Evolutionary conservation across 2,329 filamentous ascomycete genomes (phyloP), one percentile per base, ranked within the genome.

Genomic region (Epichloe hybrida): DNA sequence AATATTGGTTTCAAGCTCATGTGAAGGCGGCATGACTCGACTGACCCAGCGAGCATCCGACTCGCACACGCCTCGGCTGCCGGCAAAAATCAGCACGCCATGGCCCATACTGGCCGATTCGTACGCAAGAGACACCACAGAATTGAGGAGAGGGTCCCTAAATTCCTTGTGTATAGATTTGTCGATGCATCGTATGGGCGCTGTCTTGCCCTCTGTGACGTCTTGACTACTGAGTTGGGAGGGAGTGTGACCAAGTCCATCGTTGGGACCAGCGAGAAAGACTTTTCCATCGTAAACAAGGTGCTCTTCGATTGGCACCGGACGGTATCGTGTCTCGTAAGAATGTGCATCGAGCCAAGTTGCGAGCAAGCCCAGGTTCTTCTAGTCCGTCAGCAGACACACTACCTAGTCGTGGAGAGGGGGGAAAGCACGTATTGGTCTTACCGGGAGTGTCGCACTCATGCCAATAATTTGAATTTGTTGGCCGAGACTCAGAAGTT

Each of bases 391-490:
- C 5, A 50, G 46, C 6, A 21, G n/a, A 37, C 45, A 13, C n/a
- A 39, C 36, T n/a, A 41, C 17, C 17, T 34, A 11, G 39, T 46
- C 9, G 27, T 46, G 9, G 27, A 27, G 13, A 3, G 21, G 21
- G 21, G 17, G 17, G 17, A 17, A 5, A 38, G 17, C 12, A 7
- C 2, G 23, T 17, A 17, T 17, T 17, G 3, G 9, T 20, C 75
- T 59, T 67, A 86, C 83, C 50, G 82, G 81, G 45, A 90, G 70
- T 0, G 86, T 89, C 4, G 86, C 86, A 58, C 86, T 89, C 86
- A 90, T 89, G 56, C 83, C 85, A 52, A 88, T 69, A 20, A 89
- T 80, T 60, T 89, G 85, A 17, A 86, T 72, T 23, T 73, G 67
- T 52, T 86, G 78, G 27, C 79, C 81, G 21, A 89, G 66, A 51